These are phyloP conservation scores for Nakazawaea populi DNA, from an alignment of 805 yeast species.

Conservation along the genomic window DNA sequence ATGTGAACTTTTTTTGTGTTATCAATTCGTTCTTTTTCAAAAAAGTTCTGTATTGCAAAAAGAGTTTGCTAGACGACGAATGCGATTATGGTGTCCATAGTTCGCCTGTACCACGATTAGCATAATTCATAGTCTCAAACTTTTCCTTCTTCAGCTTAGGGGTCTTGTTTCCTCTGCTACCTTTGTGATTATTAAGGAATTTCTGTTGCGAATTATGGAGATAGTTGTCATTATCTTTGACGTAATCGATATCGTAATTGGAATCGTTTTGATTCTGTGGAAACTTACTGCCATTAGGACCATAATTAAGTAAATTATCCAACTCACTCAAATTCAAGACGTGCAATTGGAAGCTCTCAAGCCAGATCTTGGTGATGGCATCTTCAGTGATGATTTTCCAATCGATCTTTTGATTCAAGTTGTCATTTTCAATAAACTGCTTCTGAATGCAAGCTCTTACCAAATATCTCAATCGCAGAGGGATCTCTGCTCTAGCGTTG, in stretches of 20 bases:
- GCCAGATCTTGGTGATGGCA: slow-evolving; percentile 45
- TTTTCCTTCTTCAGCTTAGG: slow-evolving; percentile 23
- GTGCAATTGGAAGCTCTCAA: slow-evolving; percentile 45
- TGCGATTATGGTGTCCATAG: slow-evolving; percentile 47
- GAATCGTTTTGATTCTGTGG: slow-evolving; percentile 17
- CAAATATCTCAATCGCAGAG: slow-evolving; percentile 46
- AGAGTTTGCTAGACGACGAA: not conserved
- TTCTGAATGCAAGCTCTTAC: slow-evolving; percentile 56
- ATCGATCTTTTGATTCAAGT: slow-evolving; percentile 19
- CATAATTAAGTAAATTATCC: slow-evolving; percentile 28
- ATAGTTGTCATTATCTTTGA: not conserved
- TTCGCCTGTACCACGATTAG: slow-evolving; percentile 56
- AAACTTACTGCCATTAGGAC: not conserved
- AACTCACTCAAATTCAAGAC: slow-evolving; percentile 48
- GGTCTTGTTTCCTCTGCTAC: not conserved
- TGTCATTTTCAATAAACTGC: slow-evolving; percentile 34
- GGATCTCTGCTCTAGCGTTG: slow-evolving; percentile 36
- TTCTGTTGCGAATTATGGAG: not conserved
- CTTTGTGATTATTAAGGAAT: slow-evolving; percentile 11
- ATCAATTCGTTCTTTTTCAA: no score
- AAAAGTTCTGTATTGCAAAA: no score
- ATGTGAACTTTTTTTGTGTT: no score
- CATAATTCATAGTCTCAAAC: slow-evolving; percentile 44
- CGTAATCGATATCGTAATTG: not conserved
- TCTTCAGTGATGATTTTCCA: slow-evolving; percentile 68